Evolutionary conservation across 2,329 filamentous ascomycete genomes (phyloP), one percentile per base, ranked within the genome.

Genomic region (Fonsecaea monophora): DNA sequence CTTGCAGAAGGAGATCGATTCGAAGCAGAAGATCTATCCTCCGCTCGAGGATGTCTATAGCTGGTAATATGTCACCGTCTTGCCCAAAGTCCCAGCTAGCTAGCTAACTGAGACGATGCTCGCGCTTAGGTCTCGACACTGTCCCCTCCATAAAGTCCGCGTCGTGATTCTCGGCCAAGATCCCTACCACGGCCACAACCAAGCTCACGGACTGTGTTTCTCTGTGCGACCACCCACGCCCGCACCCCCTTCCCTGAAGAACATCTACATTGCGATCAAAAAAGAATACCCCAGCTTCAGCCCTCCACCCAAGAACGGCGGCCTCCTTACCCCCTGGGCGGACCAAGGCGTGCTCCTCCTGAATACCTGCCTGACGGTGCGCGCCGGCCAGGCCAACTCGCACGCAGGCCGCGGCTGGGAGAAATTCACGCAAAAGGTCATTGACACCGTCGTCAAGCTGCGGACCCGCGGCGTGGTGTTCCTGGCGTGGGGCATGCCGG

Each of bases 161-260:
- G 91, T 91, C 65, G 94, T 99, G 68, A 93, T 99, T 75, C 80
- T 98, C 62, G 95, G 95, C 71, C 95, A 99, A 82, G 95, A 99
- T 77, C 95, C 95, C 2, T 99, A 99, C 79, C 95, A 99, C 82
- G 96, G 96, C 78, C 79, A 88, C 77, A 96, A 96, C 79, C 95
- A 99, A 83, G 95, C 95, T 59, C 95, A 98, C 78, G 95, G 95
- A 53, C 89, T 99, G 66, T 94, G 92, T 77, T 99, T 99, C 84
- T 97, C 92, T 56, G 94, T 98, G 63, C 91, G 92, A 9, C 90
- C 94, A 2, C 95, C 95, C 0, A 96, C 92, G 0, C 87, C 87
- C 3, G 92, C 94, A 0, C 95, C 95, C 0, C 94, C 94, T 0
- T 97, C 92, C 0, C 88, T 99, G 15, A 87, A 88, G 74, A 99